phyloP scores from a whole-genome alignment of 73 alveolate species.

The Durusdinium trenchii region DNA sequence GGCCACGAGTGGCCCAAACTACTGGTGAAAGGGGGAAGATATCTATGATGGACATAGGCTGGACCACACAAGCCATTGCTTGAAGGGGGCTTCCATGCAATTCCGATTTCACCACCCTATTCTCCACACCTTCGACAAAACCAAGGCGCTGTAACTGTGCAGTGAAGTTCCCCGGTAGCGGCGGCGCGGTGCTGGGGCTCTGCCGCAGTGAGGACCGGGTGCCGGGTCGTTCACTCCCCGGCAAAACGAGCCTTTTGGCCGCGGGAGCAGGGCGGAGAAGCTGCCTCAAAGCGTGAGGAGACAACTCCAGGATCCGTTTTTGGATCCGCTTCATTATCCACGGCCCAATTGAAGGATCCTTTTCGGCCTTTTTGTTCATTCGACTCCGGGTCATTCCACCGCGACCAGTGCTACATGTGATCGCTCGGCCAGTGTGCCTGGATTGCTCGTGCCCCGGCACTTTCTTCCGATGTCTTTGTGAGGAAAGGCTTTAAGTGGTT shows the following conservation, averaged over 20 bases:
- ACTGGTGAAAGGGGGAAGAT: background rate
- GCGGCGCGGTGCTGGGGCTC: conserved; percentile 90
- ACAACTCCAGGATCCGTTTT: background rate
- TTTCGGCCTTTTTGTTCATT: background rate
- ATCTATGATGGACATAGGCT: background rate
- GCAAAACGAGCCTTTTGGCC: background rate
- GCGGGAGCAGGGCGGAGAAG: background rate
- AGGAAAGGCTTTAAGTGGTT: too few species aligned
- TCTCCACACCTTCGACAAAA: background rate
- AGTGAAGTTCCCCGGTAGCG: conserved; percentile 87
- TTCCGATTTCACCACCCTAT: background rate
- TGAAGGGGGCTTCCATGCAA: background rate
- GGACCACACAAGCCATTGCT: background rate
- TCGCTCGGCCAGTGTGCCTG: too few species aligned
- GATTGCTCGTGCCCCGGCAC: too few species aligned
- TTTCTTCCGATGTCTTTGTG: too few species aligned
- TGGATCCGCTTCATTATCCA: background rate
- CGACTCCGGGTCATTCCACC: too few species aligned
- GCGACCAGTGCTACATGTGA: too few species aligned
- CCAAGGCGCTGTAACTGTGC: conserved; percentile 59
- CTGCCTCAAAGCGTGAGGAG: background rate
- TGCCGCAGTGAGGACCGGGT: background rate
- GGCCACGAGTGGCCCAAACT: too few species aligned
- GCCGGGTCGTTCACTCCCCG: background rate
- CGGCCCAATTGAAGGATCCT: background rate